These are phyloP conservation scores for Fraxinus cuspidata DNA, from an alignment of 257 asterid genomes.

Conservation along the genomic window DNA sequence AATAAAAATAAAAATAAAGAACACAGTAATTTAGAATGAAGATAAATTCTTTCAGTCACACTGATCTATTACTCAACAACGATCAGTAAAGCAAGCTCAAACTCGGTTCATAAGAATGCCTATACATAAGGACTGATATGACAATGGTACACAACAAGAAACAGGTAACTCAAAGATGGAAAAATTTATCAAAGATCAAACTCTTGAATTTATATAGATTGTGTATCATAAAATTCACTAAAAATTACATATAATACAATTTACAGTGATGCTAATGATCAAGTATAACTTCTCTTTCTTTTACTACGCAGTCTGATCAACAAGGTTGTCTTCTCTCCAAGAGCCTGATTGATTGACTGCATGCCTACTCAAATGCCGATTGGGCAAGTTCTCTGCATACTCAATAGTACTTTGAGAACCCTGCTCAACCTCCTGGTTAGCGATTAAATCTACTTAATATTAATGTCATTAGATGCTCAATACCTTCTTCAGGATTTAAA, in stretches of 20 bases:
- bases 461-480: no score
- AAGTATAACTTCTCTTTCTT: background rate
- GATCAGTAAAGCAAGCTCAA: no score
- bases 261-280: background rate
- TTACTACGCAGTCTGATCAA: background rate
- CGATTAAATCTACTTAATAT: background rate
- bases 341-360: background rate
- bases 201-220: background rate
- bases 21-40: no score
- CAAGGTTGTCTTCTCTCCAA: background rate
- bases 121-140: no score
- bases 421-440: background rate
- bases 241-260: background rate
- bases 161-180: no score
- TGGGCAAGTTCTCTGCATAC: background rate
- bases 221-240: background rate
- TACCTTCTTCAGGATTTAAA: no score
- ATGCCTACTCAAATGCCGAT: background rate
- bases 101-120: no score
- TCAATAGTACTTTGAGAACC: background rate
- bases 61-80: no score
- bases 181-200: no score
- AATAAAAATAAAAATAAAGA: no score
- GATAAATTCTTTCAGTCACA: no score
- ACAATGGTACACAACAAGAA: no score